Percentiles rank a stretch among this genome's conserved stretches.
These are phyloP conservation scores for Selaginella tamariscina DNA, from an alignment of 75 land plant species.

Conservation along the genomic window DNA sequence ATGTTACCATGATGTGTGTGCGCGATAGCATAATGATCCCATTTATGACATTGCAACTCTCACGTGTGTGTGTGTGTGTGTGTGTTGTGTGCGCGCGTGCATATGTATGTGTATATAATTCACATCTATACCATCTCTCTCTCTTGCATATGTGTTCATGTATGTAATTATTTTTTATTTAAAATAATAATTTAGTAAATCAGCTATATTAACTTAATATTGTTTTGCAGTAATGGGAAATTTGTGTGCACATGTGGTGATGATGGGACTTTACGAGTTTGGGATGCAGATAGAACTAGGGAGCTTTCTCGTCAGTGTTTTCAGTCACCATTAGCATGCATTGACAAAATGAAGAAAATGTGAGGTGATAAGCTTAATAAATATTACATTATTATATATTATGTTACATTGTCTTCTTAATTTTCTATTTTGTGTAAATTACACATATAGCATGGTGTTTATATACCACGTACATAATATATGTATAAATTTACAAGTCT, in stretches of 20 bases:
- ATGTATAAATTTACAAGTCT: not conserved
- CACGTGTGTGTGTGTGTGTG: too few relatives aligned
- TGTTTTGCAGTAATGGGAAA: not conserved
- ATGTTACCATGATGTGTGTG: too few relatives aligned
- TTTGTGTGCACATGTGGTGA: not conserved
- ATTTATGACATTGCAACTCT: too few relatives aligned
- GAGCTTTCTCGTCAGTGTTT: slow-evolving; percentile 28
- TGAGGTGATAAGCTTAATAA: slow-evolving; percentile 8
- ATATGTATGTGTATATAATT: too few relatives aligned
- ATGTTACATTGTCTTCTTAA: not conserved
- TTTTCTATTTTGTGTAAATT: too few relatives aligned
- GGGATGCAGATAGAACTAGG: slow-evolving; percentile 21
- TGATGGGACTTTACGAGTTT: not conserved
- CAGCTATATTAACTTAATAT: too few relatives aligned
- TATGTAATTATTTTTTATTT: not conserved
- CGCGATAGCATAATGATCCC: too few relatives aligned
- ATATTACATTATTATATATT: not conserved
- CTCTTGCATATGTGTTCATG: too few relatives aligned
- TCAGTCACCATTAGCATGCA: slow-evolving; percentile 21
- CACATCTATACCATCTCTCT: too few relatives aligned
- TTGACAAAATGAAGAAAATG: slow-evolving; percentile 22
- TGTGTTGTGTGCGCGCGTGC: too few relatives aligned
- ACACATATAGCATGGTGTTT: too few relatives aligned
- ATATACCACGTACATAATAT: too few relatives aligned
- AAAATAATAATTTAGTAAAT: not conserved